Percentiles rank a stretch among this genome's conserved stretches.
phyloP scores from a whole-genome alignment of 2,329 filamentous ascomycete genomes.

The Zasmidium citrigriseum region DNA sequence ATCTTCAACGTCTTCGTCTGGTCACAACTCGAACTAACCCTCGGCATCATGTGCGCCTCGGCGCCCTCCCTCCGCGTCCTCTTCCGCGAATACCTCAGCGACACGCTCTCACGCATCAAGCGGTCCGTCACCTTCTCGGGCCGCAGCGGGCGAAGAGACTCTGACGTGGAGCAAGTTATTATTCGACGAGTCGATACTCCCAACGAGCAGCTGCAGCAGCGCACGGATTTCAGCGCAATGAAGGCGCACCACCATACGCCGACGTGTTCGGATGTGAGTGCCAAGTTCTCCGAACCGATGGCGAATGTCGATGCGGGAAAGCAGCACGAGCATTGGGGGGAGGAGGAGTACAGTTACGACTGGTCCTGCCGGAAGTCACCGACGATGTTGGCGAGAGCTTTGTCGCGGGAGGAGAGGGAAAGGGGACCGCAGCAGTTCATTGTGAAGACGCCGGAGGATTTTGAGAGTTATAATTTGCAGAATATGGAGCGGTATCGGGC shows the following conservation, averaged over 20 bases:
- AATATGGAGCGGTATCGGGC: conserved; percentile 22
- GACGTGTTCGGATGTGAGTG: background rate
- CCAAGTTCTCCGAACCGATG: background rate
- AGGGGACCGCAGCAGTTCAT: background rate
- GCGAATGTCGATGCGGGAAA: background rate
- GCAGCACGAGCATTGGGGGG: background rate
- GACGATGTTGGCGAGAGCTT: background rate
- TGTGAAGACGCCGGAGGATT: conserved; percentile 22
- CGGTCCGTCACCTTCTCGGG: conserved; percentile 5
- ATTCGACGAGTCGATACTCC: conserved; percentile 8
- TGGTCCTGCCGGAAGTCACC: background rate
- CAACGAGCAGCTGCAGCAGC: background rate
- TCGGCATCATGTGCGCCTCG: conserved; percentile 45
- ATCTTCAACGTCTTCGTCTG: conserved; percentile 42
- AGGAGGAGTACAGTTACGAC: background rate
- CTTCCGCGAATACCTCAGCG: conserved; percentile 43
- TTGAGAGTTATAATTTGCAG: conserved; percentile 23
- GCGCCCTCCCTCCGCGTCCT: conserved; percentile 47
- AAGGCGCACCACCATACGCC: background rate
- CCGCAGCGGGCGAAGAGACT: conserved; percentile 7
- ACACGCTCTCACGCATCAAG: conserved; percentile 14
- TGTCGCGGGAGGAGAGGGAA: background rate
- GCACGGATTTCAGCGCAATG: background rate
- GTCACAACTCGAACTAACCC: conserved; percentile 43
- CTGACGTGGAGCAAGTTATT: conserved; percentile 14